Base-by-base conservation (phyloP, 768 basidiomycete genomes). In the Lactarius sp. region DNA sequence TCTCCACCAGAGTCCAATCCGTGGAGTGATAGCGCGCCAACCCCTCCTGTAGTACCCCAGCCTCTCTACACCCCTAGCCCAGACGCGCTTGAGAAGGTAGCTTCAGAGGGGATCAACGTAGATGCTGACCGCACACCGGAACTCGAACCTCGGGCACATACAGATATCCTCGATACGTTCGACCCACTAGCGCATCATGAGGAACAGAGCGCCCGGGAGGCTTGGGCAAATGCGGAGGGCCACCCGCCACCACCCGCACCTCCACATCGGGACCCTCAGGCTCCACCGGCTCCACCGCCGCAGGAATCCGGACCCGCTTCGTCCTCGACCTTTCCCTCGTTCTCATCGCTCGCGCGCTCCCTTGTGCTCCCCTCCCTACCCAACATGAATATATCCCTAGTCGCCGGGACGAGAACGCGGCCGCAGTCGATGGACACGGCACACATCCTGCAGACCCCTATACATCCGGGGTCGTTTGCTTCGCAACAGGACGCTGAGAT, bases 271-370 rank as follows among this genome's bases (percentile, higher is more conserved):
- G 52, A 67, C 9, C 37, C 33, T 3, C 22, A 65, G 13, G n/a
- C 54, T 8, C 20, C n/a, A n/a, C n/a, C n/a, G n/a, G n/a, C n/a
- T n/a, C n/a, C 27, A 27, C 42, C 14, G 3, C 53, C 67, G 27
- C 47, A 61, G 68, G 52, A 53, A 65, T 37, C 59, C 2, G 53
- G 56, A 7, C 31, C 52, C 14, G 42, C 67, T 52, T 52, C 74
- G 72, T 33, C 75, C 75, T 58, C 77, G 73, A 53, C 70, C 0
- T 88, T 87, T 63, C 80, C 87, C 0, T 85, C 87, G 2, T 77
- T 90, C 31, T 82, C 86, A 12, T 79, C 89, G 3, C 72, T 90
- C 33, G 86, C 88, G 2, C 84, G 85, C 49, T 81, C 83, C 10
- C 83, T 90, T 69, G 76, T 86, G 9, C 78, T 86, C 39, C 83